phyloP scores from a whole-genome alignment of 148 eudicot species.

The Simmondsia chinensis region DNA sequence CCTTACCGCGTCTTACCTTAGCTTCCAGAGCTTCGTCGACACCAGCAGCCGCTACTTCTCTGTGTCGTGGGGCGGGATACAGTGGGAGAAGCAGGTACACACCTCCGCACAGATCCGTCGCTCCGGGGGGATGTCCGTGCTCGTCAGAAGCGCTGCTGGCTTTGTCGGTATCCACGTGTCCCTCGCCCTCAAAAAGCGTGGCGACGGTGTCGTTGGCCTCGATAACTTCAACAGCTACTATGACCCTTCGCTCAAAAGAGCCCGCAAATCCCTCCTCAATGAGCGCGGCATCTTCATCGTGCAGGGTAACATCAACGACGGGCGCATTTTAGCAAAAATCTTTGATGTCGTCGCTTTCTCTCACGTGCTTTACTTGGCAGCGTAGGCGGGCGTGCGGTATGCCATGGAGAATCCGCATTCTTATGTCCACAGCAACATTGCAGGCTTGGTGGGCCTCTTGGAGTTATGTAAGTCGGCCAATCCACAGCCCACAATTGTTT shows the following conservation, averaged over 20 bases:
- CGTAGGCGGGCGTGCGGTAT: slow-evolving; percentile 77
- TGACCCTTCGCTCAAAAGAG: slow-evolving; percentile 52
- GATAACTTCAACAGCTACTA: slow-evolving; percentile 73
- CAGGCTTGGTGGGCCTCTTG: slow-evolving; percentile 53
- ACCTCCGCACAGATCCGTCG: slow-evolving; percentile 50
- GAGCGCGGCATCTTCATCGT: slow-evolving; percentile 31
- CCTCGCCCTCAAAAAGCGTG: slow-evolving; percentile 50
- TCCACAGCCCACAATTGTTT: slow-evolving; percentile 63
- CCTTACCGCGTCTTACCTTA: slow-evolving; percentile 54
- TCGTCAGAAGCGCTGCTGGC: slow-evolving; percentile 75
- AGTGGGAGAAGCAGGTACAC: slow-evolving; percentile 54
- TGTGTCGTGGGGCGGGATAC: slow-evolving; percentile 46
- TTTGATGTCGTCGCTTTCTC: slow-evolving; percentile 48
- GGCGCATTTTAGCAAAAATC: slow-evolving; percentile 28
- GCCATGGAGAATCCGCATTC: slow-evolving; percentile 70
- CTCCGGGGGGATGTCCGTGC: slow-evolving; percentile 44
- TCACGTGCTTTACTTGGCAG: slow-evolving; percentile 72
- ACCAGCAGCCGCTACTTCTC: slow-evolving; percentile 39
- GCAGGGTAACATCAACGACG: slow-evolving; percentile 57
- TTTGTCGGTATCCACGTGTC: slow-evolving; percentile 74
- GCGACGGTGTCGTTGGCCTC: slow-evolving; percentile 80
- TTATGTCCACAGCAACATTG: slow-evolving; percentile 59
- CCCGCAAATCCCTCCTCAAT: slow-evolving; percentile 19
- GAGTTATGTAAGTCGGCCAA: slow-evolving; percentile 45
- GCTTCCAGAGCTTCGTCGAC: slow-evolving; percentile 49